Conservation (phyloP, 2,329 filamentous ascomycete species). For the Colletotrichum noveboracense region DNA sequence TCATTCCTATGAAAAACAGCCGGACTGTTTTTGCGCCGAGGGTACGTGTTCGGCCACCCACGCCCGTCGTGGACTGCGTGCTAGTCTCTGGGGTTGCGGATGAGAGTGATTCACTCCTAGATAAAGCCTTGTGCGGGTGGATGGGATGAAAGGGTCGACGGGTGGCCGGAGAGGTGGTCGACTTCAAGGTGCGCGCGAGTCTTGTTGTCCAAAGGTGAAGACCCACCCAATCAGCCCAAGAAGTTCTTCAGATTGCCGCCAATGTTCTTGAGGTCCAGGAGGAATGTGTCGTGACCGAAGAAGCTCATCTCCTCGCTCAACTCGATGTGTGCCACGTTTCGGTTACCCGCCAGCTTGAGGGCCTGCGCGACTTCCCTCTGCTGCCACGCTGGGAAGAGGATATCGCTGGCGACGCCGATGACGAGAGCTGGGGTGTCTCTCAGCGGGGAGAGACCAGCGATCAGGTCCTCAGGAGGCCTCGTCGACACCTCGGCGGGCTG, state of each 20-base stretch:
- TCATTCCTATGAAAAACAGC: not conserved
- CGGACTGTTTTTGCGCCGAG: not conserved
- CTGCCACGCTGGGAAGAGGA: slow-evolving; percentile 97
- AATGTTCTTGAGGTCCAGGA: slow-evolving; percentile 90
- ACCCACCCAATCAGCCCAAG: slow-evolving; percentile 55
- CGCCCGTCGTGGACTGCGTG: not conserved
- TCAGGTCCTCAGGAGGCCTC: slow-evolving; percentile 77
- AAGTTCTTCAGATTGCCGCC: slow-evolving; percentile 85
- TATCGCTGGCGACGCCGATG: slow-evolving; percentile 94
- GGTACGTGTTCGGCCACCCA: not conserved
- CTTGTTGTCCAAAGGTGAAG: not conserved
- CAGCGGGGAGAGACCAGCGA: slow-evolving; percentile 74
- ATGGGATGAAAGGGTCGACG: not conserved
- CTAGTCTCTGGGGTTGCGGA: not conserved
- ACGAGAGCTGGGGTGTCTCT: slow-evolving; percentile 83
- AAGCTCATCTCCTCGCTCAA: slow-evolving; percentile 91
- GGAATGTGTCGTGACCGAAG: slow-evolving; percentile 96
- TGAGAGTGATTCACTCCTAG: not conserved
- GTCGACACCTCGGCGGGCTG: slow-evolving; percentile 34
- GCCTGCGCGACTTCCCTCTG: slow-evolving; percentile 92
- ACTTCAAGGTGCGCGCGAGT: not conserved
- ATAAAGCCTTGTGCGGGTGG: not conserved
- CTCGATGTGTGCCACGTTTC: slow-evolving; percentile 84
- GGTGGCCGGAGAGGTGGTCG: not conserved
- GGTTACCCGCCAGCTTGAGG: slow-evolving; percentile 77